These are phyloP conservation scores for Rhazya stricta DNA, from an alignment of 257 asterid species.

Conservation along the genomic window DNA sequence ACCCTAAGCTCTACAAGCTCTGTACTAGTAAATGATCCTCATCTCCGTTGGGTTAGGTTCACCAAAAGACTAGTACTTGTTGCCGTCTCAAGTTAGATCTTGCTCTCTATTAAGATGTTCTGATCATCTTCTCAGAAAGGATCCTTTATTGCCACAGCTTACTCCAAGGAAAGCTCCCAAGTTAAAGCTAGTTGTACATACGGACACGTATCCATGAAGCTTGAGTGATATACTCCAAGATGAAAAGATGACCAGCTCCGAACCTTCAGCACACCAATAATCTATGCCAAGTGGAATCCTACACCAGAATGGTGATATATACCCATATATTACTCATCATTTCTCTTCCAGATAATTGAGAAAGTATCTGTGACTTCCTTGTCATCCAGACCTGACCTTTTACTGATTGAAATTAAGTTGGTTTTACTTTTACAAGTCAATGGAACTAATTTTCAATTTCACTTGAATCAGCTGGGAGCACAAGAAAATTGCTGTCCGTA, in stretches of 20 bases:
- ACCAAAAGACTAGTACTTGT: neutral
- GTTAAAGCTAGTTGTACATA: slow-evolving; percentile 3
- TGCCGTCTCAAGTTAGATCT: neutral
- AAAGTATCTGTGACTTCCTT: neutral
- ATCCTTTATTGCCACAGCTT: slow-evolving; percentile 15
- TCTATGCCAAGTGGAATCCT: slow-evolving; percentile 6
- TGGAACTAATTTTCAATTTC: slow-evolving; percentile 19
- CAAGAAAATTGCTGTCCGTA: slow-evolving; percentile 16
- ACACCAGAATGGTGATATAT: neutral
- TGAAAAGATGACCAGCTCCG: slow-evolving; percentile 7
- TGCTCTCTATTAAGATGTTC: neutral
- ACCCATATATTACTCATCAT: neutral
- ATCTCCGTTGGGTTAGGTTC: slow-evolving; percentile 4
- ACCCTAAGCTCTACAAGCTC: slow-evolving; percentile 17
- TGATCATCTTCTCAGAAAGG: neutral
- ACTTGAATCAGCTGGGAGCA: slow-evolving; percentile 20
- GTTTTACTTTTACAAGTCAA: slow-evolving; percentile 25
- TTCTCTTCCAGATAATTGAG: neutral
- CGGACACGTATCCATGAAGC: neutral
- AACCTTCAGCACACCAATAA: slow-evolving; percentile 11
- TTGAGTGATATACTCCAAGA: neutral
- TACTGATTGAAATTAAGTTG: neutral
- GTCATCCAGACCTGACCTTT: neutral
- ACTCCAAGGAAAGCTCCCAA: slow-evolving; percentile 12
- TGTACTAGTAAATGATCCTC: slow-evolving; percentile 1